Conservation (phyloP, 371 early-diverging fungal species). For the Mucor racemosus region DNA sequence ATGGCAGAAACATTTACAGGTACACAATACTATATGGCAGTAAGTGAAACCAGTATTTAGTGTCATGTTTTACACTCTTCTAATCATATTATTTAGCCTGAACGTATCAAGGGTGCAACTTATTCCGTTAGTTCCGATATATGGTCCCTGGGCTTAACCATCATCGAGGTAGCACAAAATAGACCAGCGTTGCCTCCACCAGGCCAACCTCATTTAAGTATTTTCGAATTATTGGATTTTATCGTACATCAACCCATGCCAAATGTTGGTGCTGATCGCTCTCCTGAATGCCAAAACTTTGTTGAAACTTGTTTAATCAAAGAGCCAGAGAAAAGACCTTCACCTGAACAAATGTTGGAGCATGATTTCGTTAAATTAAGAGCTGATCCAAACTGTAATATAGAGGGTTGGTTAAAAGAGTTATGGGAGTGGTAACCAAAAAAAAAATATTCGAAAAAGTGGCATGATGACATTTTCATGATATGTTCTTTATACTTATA, state of each 20-base stretch:
- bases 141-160: conserved; percentile 92
- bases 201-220: conserved; percentile 66
- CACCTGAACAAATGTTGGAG: conserved; percentile 73
- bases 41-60: conserved; percentile 44
- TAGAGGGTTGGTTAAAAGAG: conserved; percentile 55
- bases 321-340: conserved; percentile 74
- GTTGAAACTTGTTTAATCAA: conserved; percentile 78
- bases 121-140: conserved; percentile 92
- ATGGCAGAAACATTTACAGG: conserved; percentile 95
- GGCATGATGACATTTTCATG: background rate
- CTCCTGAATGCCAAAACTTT: conserved; percentile 77
- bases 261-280: conserved; percentile 59
- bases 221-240: conserved; percentile 89
- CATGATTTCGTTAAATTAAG: conserved; percentile 62
- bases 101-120: conserved; percentile 89
- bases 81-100: conserved; percentile 66
- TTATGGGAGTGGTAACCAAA: conserved; percentile 53
- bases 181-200: conserved; percentile 85
- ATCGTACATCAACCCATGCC: conserved; percentile 91
- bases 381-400: conserved; percentile 42
- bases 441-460: background rate
- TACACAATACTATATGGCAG: conserved; percentile 95
- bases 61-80: background rate
- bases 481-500: background rate
- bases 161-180: conserved; percentile 92